phyloP scores from a whole-genome alignment of 192 early-diverging fungal species.

The Gigaspora rosea region DNA sequence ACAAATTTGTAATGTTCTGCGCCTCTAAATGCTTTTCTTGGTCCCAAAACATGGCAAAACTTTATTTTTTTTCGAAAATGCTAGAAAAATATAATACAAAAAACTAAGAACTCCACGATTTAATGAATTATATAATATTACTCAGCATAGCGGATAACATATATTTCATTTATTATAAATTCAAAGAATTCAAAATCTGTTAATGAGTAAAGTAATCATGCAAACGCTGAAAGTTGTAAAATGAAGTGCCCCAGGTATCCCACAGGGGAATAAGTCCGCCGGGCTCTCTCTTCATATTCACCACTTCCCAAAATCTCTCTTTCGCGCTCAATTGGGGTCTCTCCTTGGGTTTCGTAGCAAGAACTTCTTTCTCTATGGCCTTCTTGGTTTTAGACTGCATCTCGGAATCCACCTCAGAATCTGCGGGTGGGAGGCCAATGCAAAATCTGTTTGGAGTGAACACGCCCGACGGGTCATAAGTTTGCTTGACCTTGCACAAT shows the following conservation, averaged over 20 bases:
- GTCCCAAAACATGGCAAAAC: too few relatives aligned
- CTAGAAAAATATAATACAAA: too few relatives aligned
- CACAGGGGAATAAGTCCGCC: constrained; percentile 23
- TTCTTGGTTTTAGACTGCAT: too few relatives aligned
- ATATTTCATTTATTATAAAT: background rate
- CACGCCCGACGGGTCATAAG: constrained; percentile 18
- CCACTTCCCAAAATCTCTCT: constrained; percentile 22
- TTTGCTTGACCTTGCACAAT: constrained; percentile 26
- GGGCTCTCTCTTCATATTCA: background rate
- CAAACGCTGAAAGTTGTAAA: constrained; percentile 10
- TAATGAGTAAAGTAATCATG: too few relatives aligned
- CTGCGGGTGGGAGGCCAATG: constrained; percentile 8
- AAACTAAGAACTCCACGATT: too few relatives aligned
- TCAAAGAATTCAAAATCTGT: background rate
- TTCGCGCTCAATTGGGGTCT: background rate
- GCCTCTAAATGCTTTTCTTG: too few relatives aligned
- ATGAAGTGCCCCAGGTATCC: constrained; percentile 15
- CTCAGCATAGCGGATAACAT: too few relatives aligned
- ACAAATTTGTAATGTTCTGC: too few relatives aligned
- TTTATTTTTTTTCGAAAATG: too few relatives aligned
- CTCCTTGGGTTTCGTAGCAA: background rate
- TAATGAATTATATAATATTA: too few relatives aligned
- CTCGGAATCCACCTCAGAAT: constrained; percentile 10
- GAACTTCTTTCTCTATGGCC: background rate
- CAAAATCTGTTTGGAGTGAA: constrained; percentile 35